Base-by-base conservation (phyloP, 306 rosid genomes). In the Dalbergia cochinchinensis region DNA sequence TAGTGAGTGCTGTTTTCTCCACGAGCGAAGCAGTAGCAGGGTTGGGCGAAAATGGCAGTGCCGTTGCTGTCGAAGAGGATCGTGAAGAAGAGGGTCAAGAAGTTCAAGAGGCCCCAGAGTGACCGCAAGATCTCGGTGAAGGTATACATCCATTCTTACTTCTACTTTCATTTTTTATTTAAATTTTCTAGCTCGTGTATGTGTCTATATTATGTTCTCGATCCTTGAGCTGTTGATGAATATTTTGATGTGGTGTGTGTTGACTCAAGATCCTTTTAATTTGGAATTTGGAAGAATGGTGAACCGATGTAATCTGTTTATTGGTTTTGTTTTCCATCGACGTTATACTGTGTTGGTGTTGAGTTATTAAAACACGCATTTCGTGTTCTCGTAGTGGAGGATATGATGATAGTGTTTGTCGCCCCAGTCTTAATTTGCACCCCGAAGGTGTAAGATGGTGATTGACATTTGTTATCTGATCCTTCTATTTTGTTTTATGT, bases 381-480 rank as follows among this genome's bases (percentile, higher is more conserved):
- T 42, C 48, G 48, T 2, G 48, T 42, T 42, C 9, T 42, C 2
- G 0, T 10, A 7, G 31, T 15, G 6, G 66, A 48, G 79, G 86
- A 91, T 80, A 55, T 85, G 96, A 90, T 88, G 80, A 73, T 82
- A 26, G 55, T 5, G 4, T 0, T 86, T 92, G 96, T 92, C 93
- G 92, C 97, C 97, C 96, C 94, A 92, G 94, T 88, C 98, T 94
- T 89, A 91, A 77, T 54, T 86, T 91, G 88, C 90, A 87, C 86
- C 86, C 71, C 26, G 0, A 20, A 3, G 66, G 86, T 94, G 97
- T 76, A 87, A 77, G 57, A 50, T 94, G 97, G 97, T 92, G 97
- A 92, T 15, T 80, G 97, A 91, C 97, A 9, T 39, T n/a, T 19
- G 15, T 63, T 26, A 83, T 87, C 97, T 92, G 97, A 93, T 91